Percentiles rank a stretch among this genome's conserved stretches.
phyloP scores from a whole-genome alignment of 257 asterid genomes.

The Ocimum tenuiflorum region DNA sequence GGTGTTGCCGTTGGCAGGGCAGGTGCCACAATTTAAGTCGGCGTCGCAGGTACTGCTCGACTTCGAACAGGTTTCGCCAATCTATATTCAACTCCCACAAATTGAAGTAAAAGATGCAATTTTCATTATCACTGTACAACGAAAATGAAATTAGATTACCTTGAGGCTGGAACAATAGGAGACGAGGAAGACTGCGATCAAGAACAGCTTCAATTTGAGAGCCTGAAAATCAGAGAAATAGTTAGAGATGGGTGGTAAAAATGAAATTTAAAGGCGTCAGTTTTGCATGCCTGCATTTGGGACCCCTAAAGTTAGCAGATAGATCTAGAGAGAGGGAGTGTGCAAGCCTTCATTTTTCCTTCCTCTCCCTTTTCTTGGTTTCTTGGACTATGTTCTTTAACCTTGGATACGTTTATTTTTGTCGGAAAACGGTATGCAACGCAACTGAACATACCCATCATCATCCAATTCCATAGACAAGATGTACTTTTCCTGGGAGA shows the following conservation, averaged over 20 bases:
- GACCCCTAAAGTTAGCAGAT: neutral
- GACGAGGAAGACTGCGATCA: slow-evolving; percentile 34
- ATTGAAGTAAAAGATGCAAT: neutral
- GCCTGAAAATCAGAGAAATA: slow-evolving; percentile 28
- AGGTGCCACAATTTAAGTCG: slow-evolving; percentile 55
- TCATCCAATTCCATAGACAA: too few relatives aligned
- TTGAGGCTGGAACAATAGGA: slow-evolving; percentile 35
- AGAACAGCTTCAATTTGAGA: slow-evolving; percentile 25
- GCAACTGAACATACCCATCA: too few relatives aligned
- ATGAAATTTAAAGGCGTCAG: neutral
- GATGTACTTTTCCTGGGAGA: too few relatives aligned
- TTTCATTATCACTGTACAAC: neutral
- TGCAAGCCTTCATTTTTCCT: neutral
- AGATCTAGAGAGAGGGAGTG: neutral
- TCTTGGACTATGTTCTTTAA: neutral
- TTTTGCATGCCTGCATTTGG: slow-evolving; percentile 33
- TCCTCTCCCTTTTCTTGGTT: neutral
- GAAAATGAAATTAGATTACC: slow-evolving; percentile 25
- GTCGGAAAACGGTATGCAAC: too few relatives aligned
- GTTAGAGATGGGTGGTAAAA: neutral
- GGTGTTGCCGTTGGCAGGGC: slow-evolving; percentile 65
- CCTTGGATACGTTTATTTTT: too few relatives aligned
- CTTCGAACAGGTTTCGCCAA: slow-evolving; percentile 66
- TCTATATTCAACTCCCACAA: slow-evolving; percentile 18
- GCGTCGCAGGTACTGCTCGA: slow-evolving; percentile 43